These are phyloP conservation scores for Cudoniella acicularis DNA, from an alignment of 495 filamentous ascomycete genomes.

Conservation along the genomic window DNA sequence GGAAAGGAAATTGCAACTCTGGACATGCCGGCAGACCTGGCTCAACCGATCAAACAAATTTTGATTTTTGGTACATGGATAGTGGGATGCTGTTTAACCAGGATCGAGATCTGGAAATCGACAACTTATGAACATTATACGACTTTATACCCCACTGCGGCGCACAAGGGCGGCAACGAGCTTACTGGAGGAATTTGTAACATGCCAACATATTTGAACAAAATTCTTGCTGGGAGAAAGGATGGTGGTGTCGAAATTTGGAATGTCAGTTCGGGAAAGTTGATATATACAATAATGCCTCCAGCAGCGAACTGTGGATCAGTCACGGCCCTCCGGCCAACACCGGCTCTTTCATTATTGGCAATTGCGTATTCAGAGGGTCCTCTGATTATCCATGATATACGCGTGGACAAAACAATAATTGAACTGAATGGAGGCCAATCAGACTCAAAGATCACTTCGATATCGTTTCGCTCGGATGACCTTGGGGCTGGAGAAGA, in stretches of 20 bases:
- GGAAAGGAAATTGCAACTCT: conserved; percentile 83
- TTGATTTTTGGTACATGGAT: conserved; percentile 89
- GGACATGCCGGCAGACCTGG: conserved; percentile 53
- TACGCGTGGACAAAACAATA: conserved; percentile 67
- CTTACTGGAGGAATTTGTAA: conserved; percentile 70
- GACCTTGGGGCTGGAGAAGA: conserved; percentile 87
- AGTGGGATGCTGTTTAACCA: conserved; percentile 69
- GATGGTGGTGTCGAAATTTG: conserved; percentile 95
- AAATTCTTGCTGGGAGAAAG: conserved; percentile 79
- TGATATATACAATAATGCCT: conserved; percentile 80
- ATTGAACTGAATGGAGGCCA: conserved; percentile 60
- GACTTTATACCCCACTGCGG: conserved; percentile 54
- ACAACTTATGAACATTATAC: conserved; percentile 86
- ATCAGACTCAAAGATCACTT: conserved; percentile 60
- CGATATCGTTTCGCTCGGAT: conserved; percentile 88
- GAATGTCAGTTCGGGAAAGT: conserved; percentile 88
- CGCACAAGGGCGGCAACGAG: conserved; percentile 47
- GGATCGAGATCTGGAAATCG: conserved; percentile 86
- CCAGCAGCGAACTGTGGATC: conserved; percentile 60
- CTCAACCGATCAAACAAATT: conserved; percentile 71
- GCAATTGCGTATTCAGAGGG: conserved; percentile 83
- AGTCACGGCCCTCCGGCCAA: conserved; percentile 79
- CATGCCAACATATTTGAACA: conserved; percentile 94
- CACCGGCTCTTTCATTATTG: conserved; percentile 78
- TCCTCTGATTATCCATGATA: conserved; percentile 72